Percentiles rank a stretch among this genome's conserved stretches.
These are phyloP conservation scores for Fonsecaea erecta DNA, from an alignment of 2,329 filamentous ascomycete species.

Conservation along the genomic window DNA sequence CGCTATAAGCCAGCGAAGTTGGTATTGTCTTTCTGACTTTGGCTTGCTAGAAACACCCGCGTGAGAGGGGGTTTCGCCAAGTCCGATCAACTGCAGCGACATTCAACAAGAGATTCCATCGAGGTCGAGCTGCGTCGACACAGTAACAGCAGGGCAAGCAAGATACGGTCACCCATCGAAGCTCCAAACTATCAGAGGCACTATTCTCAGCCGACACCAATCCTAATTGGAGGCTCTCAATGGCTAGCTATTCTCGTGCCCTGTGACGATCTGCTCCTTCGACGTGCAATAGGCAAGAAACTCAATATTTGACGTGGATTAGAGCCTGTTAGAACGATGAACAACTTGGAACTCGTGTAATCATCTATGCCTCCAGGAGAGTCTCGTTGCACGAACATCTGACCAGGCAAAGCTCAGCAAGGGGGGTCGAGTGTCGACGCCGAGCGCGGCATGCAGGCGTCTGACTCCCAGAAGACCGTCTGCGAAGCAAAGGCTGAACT, in stretches of 20 bases:
- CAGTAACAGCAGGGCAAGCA: background rate
- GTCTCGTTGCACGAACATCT: background rate
- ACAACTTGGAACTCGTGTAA: too few species aligned
- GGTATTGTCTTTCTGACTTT: background rate
- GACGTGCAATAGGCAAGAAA: background rate
- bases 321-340: background rate
- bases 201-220: background rate
- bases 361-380: background rate
- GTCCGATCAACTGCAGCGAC: background rate
- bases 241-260: too few species aligned
- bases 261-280: background rate
- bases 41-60: background rate
- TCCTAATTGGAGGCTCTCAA: too few species aligned
- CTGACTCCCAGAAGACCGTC: background rate
- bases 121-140: background rate
- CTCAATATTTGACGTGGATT: background rate
- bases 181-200: background rate
- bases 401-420: too few species aligned
- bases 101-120: background rate
- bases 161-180: background rate
- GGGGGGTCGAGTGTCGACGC: too few species aligned
- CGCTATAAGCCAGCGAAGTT: background rate
- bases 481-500: background rate
- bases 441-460: too few species aligned
- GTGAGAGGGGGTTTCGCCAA: background rate